Evolutionary conservation across 1,284 basidiomycete species (phyloP).

Genomic region (Cerrena zonata): DNA sequence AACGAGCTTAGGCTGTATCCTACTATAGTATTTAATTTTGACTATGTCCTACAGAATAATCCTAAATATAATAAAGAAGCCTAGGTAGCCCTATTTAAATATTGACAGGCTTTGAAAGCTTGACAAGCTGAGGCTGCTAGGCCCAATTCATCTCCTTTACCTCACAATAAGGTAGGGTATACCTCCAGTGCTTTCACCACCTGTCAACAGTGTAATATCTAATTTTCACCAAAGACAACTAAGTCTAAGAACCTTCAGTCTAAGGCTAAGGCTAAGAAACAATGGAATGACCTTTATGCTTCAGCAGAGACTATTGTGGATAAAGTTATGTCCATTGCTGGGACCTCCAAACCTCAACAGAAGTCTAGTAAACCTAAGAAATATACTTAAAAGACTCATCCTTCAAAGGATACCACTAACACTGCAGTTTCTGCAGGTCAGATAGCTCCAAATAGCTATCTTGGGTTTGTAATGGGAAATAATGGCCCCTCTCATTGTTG

Average conservation of each 20-base stretch:
- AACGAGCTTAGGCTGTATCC: background rate
- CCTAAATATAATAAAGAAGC: background rate
- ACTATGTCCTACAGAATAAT: conserved; percentile 3
- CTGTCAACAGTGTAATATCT: no score
- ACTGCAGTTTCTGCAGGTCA: background rate
- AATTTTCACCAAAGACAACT: no score
- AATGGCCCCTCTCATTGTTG: background rate
- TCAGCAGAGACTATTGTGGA: background rate
- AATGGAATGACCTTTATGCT: background rate
- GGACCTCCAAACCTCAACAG: no score
- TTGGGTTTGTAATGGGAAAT: background rate
- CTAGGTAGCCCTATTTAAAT: background rate
- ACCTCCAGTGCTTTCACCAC: no score
- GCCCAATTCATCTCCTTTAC: no score
- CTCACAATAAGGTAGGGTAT: no score
- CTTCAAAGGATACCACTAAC: background rate
- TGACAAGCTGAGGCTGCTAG: background rate
- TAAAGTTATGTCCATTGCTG: background rate
- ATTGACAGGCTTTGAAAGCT: background rate
- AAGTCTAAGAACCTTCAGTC: no score
- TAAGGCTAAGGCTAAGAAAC: no score
- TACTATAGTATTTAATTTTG: background rate
- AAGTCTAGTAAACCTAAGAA: background rate
- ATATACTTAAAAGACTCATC: background rate
- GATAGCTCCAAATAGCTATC: background rate